A percentile compares a stretch with the other conserved stretches of the same genome.
Conservation (phyloP, 1,139 yeast species). For the Magnusiomyces magnusii region DNA sequence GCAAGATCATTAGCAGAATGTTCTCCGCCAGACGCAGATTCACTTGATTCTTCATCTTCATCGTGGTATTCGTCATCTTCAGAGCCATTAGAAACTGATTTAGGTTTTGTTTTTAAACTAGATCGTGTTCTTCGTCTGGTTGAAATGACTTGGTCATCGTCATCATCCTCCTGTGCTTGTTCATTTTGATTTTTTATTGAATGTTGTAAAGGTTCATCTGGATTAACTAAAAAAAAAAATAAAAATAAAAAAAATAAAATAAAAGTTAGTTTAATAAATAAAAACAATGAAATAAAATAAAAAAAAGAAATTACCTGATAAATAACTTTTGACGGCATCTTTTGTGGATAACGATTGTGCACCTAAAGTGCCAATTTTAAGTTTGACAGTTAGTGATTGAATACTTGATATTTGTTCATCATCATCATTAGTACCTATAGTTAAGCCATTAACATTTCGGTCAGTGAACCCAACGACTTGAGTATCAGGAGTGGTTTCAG, state of each 20-base stretch:
- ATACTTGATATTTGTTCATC: not conserved
- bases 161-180: constrained; percentile 15
- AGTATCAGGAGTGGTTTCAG: constrained; percentile 17
- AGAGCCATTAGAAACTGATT: constrained; percentile 9
- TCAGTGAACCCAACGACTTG: constrained; percentile 11
- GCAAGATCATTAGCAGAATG: not conserved
- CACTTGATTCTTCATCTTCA: constrained; percentile 17
- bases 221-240: not conserved
- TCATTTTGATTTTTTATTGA: not conserved
- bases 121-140: not conserved
- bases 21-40: constrained; percentile 8
- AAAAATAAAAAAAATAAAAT: not conserved
- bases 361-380: not conserved
- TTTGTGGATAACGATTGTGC: not conserved
- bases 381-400: constrained; percentile 4
- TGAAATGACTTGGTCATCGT: constrained; percentile 10
- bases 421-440: not conserved
- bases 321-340: not conserved
- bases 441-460: too few species aligned
- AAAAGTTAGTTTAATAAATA: not conserved
- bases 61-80: constrained; percentile 19
- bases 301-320: not conserved
- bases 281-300: not conserved
- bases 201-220: not conserved
- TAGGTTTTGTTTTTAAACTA: constrained; percentile 7